These are phyloP conservation scores for Flaveria floridana DNA, from an alignment of 140 eudicot genomes.

Conservation along the genomic window DNA sequence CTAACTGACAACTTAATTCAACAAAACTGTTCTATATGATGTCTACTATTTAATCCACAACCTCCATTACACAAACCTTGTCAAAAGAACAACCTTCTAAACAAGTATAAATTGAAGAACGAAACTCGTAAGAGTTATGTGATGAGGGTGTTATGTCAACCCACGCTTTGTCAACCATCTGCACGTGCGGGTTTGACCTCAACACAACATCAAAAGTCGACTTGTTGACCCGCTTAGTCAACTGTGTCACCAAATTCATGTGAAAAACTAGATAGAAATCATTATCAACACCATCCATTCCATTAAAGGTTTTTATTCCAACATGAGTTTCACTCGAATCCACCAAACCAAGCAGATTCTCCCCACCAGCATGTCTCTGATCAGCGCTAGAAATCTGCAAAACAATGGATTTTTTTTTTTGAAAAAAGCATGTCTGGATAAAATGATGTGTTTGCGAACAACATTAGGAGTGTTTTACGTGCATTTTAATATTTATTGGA, in stretches of 20 bases:
- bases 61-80: conserved; percentile 62
- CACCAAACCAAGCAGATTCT: conserved; percentile 57
- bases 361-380: conserved; percentile 36
- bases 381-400: conserved; percentile 57
- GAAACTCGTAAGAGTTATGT: conserved; percentile 74
- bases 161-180: conserved; percentile 71
- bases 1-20: conserved; percentile 12
- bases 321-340: conserved; percentile 50
- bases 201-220: conserved; percentile 47
- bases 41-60: conserved; percentile 41
- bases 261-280: conserved; percentile 59
- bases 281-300: conserved; percentile 38
- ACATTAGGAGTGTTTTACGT: not conserved
- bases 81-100: conserved; percentile 46
- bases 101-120: conserved; percentile 52
- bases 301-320: conserved; percentile 55
- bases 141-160: conserved; percentile 60
- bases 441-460: not conserved
- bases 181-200: conserved; percentile 47
- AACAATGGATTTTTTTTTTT: not conserved
- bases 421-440: too few species aligned
- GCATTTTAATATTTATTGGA: too few species aligned
- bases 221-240: conserved; percentile 42
- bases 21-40: conserved; percentile 24
- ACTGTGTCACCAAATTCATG: conserved; percentile 45